Evolutionary conservation across 495 filamentous ascomycete genomes (phyloP).

Genomic region (Penicillium paxilli): DNA sequence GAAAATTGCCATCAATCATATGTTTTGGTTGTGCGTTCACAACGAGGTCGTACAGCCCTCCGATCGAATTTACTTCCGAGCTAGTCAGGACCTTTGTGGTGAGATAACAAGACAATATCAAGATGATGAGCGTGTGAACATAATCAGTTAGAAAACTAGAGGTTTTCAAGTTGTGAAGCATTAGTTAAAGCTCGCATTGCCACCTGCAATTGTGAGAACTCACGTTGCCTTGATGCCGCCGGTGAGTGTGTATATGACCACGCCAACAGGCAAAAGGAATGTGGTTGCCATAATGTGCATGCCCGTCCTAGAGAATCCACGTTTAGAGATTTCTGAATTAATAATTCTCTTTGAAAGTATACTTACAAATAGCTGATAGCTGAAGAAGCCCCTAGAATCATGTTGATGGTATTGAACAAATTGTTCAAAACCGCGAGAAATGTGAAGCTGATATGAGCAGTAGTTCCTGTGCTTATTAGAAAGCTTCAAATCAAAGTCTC

Average conservation of each 20-base stretch:
- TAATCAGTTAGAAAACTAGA: conserved; percentile 66
- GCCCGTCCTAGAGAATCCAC: conserved; percentile 69
- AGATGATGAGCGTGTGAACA: conserved; percentile 81
- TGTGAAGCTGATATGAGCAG: conserved; percentile 1
- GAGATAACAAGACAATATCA: conserved; percentile 83
- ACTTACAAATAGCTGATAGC: neutral
- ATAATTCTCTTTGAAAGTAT: neutral
- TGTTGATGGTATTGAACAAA: neutral
- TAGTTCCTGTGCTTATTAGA: conserved; percentile 43
- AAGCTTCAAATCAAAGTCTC: conserved; percentile 82
- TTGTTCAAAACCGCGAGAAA: neutral
- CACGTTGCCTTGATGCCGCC: conserved; percentile 73
- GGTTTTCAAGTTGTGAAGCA: neutral
- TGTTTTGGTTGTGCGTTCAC: conserved; percentile 67
- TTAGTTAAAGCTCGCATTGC: neutral
- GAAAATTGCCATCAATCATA: conserved; percentile 81
- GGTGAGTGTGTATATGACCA: conserved; percentile 76
- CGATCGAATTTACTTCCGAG: conserved; percentile 60
- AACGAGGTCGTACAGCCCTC: conserved; percentile 80
- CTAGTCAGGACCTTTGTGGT: conserved; percentile 58
- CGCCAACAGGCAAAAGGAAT: conserved; percentile 84
- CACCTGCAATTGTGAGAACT: neutral
- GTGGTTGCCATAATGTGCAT: conserved; percentile 86
- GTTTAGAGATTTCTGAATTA: neutral
- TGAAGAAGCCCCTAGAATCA: neutral